Base-by-base conservation (phyloP, 345 rosid species). In the Limnanthes douglasii region DNA sequence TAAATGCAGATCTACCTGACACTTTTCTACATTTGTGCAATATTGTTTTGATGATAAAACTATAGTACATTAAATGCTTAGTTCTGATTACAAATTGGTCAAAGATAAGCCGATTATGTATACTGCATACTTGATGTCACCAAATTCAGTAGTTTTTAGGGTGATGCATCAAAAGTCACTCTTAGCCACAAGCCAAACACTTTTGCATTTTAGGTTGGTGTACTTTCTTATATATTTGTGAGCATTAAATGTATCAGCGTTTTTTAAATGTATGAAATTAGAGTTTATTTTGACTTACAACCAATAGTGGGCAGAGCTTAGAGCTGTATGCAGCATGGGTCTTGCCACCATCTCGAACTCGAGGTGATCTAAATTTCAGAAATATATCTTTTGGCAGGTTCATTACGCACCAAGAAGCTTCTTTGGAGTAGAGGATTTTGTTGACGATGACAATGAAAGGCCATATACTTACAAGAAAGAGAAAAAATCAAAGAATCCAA, bases 351-450 rank as follows among this genome's bases (percentile, higher is more conserved):
- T 37, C 17, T 37, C 17, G n/a, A 32, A 6, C 10, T 31, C 15
- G 11, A 16, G 21, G 1, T 24, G 18, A 18, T 17, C 25, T 30
- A 13, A 45, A 11, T 20, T 19, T 32, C 29, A 6, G 2, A 25
- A 25, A 7, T 31, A 45, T 28, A 13, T 43, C 36, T 33, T 11
- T 39, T 26, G 14, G 23, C 69, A 79, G 94, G 51, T 66, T 39
- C 49, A 14, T 13, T 49, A 24, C 47, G 68, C 84, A 18, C 92
- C 85, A 10, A 80, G 98, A 65, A 90, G 95, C 60, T 90, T 90
- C 45, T 90, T 77, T 19, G 95, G 98, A 9, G 95, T 90, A 11
- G 98, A 90, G 67, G 94, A 90, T 64, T 90, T 71, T 39, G 42
- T 90, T 38, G 98, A 90, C 23, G 98, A 84, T 16, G 68, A 77